Evolutionary conservation across 768 basidiomycete genomes (phyloP), one percentile per base, ranked within the genome.

Genomic region (Sarcodon aspratus): DNA sequence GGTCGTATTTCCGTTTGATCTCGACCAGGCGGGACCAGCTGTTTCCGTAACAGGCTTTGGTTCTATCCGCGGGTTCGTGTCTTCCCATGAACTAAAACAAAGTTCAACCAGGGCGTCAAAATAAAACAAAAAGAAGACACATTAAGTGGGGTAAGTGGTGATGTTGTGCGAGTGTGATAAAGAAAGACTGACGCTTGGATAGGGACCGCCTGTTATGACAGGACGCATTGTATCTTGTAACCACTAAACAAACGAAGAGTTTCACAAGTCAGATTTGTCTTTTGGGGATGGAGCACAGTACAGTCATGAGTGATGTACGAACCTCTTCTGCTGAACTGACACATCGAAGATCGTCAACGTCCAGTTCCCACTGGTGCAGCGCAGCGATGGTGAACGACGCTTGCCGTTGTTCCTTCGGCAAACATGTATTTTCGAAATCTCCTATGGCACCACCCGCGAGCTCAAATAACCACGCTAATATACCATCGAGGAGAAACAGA

Each of bases 281-380:
- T 33, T 36, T 49, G 45, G 57, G 49, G 31, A 44, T 27, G 37
- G 31, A 18, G 18, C 9, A 32, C 13, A 9, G 37, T 12, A 45
- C 40, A 35, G 33, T 40, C 9, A 32, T 36, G 7, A 33, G 40
- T 47, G 33, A 55, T 73, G 55, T 49, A 84, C 85, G 5, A 27
- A 27, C 21, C 65, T 85, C 82, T 64, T 93, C 88, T 12, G 90
- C 91, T 37, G 88, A 82, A 46, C 72, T 72, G 42, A 90, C 72
- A 54, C 91, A 95, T n/a, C 78, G 70, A 40, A 81, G 78, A 59
- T 95, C 91, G 52, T 85, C 77, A 38, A 85, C 67, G 32, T 82
- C 76, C 67, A 92, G 82, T 52, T 88, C 85, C 92, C 92, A 95
- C 60, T 95, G 92, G 62, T 94, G 92, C 21, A 94, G 70, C 13